These are phyloP conservation scores for Acidomyces sp. DNA, from an alignment of 495 filamentous ascomycete species.

Conservation along the genomic window DNA sequence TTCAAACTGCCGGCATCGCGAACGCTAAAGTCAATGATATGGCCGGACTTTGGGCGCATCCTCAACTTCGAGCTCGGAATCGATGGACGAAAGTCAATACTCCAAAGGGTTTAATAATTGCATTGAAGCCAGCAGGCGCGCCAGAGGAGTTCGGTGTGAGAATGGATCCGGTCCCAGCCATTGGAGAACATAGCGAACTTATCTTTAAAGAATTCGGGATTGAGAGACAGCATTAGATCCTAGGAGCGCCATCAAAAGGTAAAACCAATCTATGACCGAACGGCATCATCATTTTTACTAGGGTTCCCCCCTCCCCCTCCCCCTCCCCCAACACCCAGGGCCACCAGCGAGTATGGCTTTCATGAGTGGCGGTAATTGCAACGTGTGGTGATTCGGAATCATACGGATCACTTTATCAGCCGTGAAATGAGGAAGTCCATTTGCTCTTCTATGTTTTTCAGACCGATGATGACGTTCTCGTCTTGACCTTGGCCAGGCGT, in stretches of 20 bases:
- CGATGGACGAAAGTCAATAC: conserved; percentile 38
- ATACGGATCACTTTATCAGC: not conserved
- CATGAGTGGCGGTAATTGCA: too few relatives aligned
- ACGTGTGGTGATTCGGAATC: too few relatives aligned
- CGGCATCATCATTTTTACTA: not conserved
- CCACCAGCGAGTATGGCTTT: too few relatives aligned
- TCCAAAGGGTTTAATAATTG: conserved; percentile 30
- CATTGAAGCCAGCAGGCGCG: conserved; percentile 33
- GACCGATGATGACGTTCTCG: conserved; percentile 66
- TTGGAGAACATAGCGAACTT: conserved; percentile 17
- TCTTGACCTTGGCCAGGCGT: conserved; percentile 75
- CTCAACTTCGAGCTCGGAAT: conserved; percentile 33
- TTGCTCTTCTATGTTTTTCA: conserved; percentile 59
- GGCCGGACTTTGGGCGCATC: conserved; percentile 38
- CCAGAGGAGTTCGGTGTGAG: conserved; percentile 14
- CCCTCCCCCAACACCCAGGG: too few relatives aligned
- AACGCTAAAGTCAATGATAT: conserved; percentile 41
- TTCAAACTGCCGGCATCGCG: conserved; percentile 27
- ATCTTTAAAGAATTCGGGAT: conserved; percentile 19
- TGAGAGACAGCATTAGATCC: too few relatives aligned
- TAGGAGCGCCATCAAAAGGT: too few relatives aligned
- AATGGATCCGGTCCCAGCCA: conserved; percentile 20
- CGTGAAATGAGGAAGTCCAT: conserved; percentile 31
- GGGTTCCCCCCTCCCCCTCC: too few relatives aligned
- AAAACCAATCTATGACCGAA: conserved; percentile 4